phyloP scores from a whole-genome alignment of 2,329 filamentous ascomycete genomes.

The Pseudofabraea citricarpa region DNA sequence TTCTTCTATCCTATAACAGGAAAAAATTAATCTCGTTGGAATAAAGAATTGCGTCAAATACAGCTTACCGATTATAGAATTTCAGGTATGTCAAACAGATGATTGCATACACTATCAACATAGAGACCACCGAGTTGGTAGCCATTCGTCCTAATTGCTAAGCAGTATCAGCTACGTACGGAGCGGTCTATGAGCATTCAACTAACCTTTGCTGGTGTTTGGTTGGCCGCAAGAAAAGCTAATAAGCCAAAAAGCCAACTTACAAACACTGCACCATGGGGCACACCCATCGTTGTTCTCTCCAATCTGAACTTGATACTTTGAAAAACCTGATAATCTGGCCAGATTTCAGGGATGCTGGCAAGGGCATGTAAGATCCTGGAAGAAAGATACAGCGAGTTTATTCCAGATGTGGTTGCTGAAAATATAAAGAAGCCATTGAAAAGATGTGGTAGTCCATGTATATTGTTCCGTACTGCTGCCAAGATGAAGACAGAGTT shows the following conservation, averaged over 20 bases:
- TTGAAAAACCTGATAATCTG: slow-evolving; percentile 26
- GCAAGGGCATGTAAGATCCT: slow-evolving; percentile 38
- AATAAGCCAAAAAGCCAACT: slow-evolving; percentile 33
- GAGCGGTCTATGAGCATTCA: too few relatives aligned
- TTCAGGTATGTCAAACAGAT: slow-evolving; percentile 29
- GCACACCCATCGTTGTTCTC: slow-evolving; percentile 32
- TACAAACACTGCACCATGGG: slow-evolving; percentile 31
- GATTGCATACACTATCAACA: slow-evolving; percentile 30
- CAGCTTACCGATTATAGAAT: slow-evolving; percentile 22
- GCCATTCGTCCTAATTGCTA: slow-evolving; percentile 30
- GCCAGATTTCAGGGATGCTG: slow-evolving; percentile 33
- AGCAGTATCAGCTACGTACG: too few relatives aligned
- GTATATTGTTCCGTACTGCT: slow-evolving; percentile 33
- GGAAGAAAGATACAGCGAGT: slow-evolving; percentile 36
- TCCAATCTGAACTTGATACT: slow-evolving; percentile 28
- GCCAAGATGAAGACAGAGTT: slow-evolving; percentile 35
- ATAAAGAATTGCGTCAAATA: not conserved
- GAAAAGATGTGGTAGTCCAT: slow-evolving; percentile 34
- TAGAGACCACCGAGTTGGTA: slow-evolving; percentile 30
- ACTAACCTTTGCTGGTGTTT: slow-evolving; percentile 17
- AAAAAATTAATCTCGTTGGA: not conserved
- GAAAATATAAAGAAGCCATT: slow-evolving; percentile 41
- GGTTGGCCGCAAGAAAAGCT: slow-evolving; percentile 30
- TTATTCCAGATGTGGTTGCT: slow-evolving; percentile 35
- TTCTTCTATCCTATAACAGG: slow-evolving; percentile 2